A percentile compares a stretch with the other conserved stretches of the same genome.
phyloP scores from a whole-genome alignment of 495 filamentous ascomycete species.

The Neurospora terricola region DNA sequence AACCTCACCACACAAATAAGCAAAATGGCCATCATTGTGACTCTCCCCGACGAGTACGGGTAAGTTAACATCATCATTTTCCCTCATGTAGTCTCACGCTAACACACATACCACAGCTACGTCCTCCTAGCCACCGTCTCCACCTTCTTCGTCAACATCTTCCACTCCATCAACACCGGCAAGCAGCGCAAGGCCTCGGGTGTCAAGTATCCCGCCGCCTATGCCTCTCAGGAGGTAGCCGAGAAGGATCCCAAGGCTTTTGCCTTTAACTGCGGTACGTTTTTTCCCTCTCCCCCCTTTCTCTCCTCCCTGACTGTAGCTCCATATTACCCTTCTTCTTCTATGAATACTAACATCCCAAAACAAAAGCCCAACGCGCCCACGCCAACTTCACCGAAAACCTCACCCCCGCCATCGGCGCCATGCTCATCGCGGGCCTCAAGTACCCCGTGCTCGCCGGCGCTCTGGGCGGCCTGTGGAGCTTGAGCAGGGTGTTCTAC shows the following conservation, averaged over 20 bases:
- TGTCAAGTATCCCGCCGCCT: slow-evolving; percentile 54
- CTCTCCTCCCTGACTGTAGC: neutral
- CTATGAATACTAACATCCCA: slow-evolving; percentile 23
- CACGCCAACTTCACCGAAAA: slow-evolving; percentile 67
- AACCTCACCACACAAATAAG: neutral
- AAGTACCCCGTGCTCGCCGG: slow-evolving; percentile 47
- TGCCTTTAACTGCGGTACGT: slow-evolving; percentile 40
- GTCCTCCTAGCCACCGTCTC: slow-evolving; percentile 53
- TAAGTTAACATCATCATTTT: slow-evolving; percentile 13
- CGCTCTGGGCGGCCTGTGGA: slow-evolving; percentile 46
- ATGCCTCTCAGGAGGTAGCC: slow-evolving; percentile 48
- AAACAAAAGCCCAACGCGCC: slow-evolving; percentile 50
- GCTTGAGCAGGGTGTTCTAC: slow-evolving; percentile 43
- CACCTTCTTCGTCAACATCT: slow-evolving; percentile 45
- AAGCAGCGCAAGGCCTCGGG: slow-evolving; percentile 42
- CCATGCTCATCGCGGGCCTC: slow-evolving; percentile 44
- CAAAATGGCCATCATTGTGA: slow-evolving; percentile 19
- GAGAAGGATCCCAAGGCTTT: slow-evolving; percentile 44
- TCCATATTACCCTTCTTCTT: too few relatives aligned
- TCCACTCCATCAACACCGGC: slow-evolving; percentile 39
- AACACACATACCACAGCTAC: slow-evolving; percentile 21
- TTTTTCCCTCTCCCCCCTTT: neutral
- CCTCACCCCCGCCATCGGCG: slow-evolving; percentile 45
- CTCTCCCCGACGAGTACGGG: slow-evolving; percentile 33
- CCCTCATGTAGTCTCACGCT: too few relatives aligned